These are phyloP conservation scores for Pseudotsuga menziesii DNA, from an alignment of 75 land plant genomes.

Conservation along the genomic window DNA sequence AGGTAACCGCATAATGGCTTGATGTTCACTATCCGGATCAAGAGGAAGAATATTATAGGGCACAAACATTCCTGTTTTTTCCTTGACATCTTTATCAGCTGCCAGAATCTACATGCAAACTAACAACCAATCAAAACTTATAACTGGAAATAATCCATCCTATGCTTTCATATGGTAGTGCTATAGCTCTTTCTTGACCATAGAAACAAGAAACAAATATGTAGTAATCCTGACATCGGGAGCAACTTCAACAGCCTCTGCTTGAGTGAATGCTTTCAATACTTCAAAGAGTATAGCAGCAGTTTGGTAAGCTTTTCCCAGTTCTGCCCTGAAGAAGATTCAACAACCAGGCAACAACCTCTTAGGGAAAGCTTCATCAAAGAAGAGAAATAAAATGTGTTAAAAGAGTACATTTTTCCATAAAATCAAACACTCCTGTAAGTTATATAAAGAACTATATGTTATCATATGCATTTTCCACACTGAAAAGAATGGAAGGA, in stretches of 20 bases:
- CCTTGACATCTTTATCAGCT: constrained; percentile 30
- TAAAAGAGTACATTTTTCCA: not conserved
- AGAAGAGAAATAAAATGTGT: too few species aligned
- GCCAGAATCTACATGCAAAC: constrained; percentile 29
- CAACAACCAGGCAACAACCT: too few species aligned
- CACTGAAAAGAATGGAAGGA: too few species aligned
- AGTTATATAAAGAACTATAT: too few species aligned
- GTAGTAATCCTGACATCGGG: constrained; percentile 21
- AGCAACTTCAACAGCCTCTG: constrained; percentile 31
- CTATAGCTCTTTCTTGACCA: not conserved
- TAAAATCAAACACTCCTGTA: constrained; percentile 2
- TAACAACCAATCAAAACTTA: not conserved
- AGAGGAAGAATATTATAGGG: constrained; percentile 44
- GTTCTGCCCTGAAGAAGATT: constrained; percentile 22
- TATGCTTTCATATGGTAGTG: not conserved
- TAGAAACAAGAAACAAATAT: not conserved
- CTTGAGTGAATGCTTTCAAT: constrained; percentile 27
- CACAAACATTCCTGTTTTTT: constrained; percentile 34
- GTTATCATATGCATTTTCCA: too few species aligned
- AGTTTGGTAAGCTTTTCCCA: constrained; percentile 42
- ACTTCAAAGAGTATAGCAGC: constrained; percentile 45
- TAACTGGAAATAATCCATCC: not conserved
- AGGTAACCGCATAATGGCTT: constrained; percentile 42
- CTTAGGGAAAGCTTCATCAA: too few species aligned
- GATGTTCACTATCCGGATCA: constrained; percentile 29